A percentile compares a stretch with the other conserved stretches of the same genome.
phyloP scores from a whole-genome alignment of 2,329 filamentous ascomycete species.

The Claviceps sp. region DNA sequence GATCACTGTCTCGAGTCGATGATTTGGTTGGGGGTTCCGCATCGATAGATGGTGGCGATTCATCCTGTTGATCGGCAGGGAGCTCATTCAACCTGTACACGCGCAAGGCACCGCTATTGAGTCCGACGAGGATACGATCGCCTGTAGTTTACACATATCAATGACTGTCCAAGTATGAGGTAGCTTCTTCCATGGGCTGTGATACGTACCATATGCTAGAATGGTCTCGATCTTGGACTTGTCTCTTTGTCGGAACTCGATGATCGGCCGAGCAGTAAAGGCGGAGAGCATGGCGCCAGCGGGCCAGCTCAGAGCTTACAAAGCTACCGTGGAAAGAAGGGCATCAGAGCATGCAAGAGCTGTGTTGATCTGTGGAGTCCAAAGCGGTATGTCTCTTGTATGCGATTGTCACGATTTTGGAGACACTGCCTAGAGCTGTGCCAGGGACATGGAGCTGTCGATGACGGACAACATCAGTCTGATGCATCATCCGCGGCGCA shows the following conservation, averaged over 20 bases:
- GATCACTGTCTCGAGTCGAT: conserved; percentile 17
- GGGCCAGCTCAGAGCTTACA: conserved; percentile 26
- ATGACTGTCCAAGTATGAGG: background rate
- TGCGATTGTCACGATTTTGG: background rate
- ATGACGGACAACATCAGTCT: background rate
- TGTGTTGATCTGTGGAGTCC: background rate
- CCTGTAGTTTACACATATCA: conserved; percentile 30
- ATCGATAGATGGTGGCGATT: conserved; percentile 15
- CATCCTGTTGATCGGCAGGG: conserved; percentile 20
- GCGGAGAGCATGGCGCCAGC: conserved; percentile 74
- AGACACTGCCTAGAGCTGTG: background rate
- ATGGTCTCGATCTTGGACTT: conserved; percentile 97
- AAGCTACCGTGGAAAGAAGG: conserved; percentile 15
- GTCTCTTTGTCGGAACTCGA: conserved; percentile 92
- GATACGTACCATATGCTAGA: conserved; percentile 61
- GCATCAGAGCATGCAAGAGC: conserved; percentile 3
- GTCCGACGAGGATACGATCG: conserved; percentile 80
- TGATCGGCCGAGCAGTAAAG: conserved; percentile 89
- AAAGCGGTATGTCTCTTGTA: background rate
- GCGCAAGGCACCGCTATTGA: conserved; percentile 78
- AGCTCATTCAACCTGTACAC: conserved; percentile 82
- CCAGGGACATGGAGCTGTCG: background rate
- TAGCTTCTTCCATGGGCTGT: background rate
- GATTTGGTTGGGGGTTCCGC: conserved; percentile 15
- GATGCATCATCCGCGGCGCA: background rate